Conservation (phyloP, 352 stramenopile genomes). For the Elongisporangium anandrum region DNA sequence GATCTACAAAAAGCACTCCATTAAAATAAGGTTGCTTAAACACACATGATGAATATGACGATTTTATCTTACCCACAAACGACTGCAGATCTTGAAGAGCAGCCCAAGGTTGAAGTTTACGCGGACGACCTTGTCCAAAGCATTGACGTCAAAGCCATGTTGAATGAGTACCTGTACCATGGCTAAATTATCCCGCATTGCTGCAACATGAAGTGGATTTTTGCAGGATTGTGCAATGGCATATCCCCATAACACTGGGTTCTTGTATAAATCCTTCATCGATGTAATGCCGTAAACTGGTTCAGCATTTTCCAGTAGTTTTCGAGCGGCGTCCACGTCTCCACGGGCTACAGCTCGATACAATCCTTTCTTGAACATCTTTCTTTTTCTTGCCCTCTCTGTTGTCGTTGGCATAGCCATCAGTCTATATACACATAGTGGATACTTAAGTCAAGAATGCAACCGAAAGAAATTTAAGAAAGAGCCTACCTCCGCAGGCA, state of each 20-base stretch:
- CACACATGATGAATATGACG: not conserved
- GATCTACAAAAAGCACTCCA: constrained; percentile 19
- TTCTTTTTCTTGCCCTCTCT: constrained; percentile 21
- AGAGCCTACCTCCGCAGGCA: constrained; percentile 21
- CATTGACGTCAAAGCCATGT: constrained; percentile 58
- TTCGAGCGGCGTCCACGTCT: constrained; percentile 36
- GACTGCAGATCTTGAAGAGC: constrained; percentile 65
- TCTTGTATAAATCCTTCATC: constrained; percentile 36
- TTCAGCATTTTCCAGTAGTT: constrained; percentile 27
- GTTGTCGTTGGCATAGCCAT: constrained; percentile 25
- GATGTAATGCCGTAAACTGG: constrained; percentile 27
- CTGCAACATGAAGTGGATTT: constrained; percentile 74
- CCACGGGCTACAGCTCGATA: constrained; percentile 54
- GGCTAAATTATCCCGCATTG: constrained; percentile 41
- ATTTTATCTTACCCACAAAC: constrained; percentile 34
- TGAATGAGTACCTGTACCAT: constrained; percentile 58
- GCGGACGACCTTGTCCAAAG: constrained; percentile 69
- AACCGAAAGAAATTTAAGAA: not conserved
- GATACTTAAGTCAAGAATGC: not conserved
- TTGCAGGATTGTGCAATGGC: constrained; percentile 64
- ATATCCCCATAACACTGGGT: constrained; percentile 55
- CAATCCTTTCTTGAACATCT: constrained; percentile 56
- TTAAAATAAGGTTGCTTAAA: too few relatives aligned
- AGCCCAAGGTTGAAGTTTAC: constrained; percentile 78
- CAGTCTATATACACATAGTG: constrained; percentile 10